Evolutionary conservation across 345 rosid species (phyloP).

Genomic region (Isatis tinctoria): DNA sequence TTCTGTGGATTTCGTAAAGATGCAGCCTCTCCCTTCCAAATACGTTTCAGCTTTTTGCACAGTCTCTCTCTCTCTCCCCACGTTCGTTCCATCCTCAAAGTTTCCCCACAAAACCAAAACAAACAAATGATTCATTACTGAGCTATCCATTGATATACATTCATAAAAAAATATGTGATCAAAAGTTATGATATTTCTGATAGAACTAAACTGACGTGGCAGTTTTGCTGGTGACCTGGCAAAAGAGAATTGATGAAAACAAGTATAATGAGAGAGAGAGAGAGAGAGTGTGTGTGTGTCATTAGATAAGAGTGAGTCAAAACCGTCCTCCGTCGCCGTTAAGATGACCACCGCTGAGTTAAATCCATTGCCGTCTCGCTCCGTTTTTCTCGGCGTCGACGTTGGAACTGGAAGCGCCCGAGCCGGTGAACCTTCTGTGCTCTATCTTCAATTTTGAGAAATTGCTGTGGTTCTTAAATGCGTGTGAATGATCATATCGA

Average conservation of each 20-base stretch:
- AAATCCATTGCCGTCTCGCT: slow-evolving; percentile 32
- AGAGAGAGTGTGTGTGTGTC: background rate
- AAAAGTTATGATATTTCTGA: too few species aligned
- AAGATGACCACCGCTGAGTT: slow-evolving; percentile 42
- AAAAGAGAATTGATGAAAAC: background rate
- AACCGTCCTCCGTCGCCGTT: background rate
- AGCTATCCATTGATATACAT: too few species aligned
- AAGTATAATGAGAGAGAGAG: background rate
- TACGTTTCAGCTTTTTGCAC: too few species aligned
- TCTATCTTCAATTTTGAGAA: background rate
- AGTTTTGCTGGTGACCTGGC: too few species aligned
- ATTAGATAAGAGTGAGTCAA: background rate
- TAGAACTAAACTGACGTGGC: too few species aligned
- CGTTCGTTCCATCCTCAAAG: too few species aligned
- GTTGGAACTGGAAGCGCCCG: slow-evolving; percentile 99
- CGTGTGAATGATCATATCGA: background rate
- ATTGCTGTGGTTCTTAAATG: background rate
- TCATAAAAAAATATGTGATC: too few species aligned
- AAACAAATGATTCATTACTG: too few species aligned
- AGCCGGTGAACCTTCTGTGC: slow-evolving; percentile 51
- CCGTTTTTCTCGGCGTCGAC: slow-evolving; percentile 83
- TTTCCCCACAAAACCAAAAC: too few species aligned
- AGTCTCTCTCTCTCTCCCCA: too few species aligned
- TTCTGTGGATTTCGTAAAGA: too few species aligned
- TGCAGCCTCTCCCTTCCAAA: too few species aligned